Evolutionary conservation across 129 eudicot species (phyloP), one percentile per base, ranked within the genome.

Genomic region (Centaurea solstitialis): DNA sequence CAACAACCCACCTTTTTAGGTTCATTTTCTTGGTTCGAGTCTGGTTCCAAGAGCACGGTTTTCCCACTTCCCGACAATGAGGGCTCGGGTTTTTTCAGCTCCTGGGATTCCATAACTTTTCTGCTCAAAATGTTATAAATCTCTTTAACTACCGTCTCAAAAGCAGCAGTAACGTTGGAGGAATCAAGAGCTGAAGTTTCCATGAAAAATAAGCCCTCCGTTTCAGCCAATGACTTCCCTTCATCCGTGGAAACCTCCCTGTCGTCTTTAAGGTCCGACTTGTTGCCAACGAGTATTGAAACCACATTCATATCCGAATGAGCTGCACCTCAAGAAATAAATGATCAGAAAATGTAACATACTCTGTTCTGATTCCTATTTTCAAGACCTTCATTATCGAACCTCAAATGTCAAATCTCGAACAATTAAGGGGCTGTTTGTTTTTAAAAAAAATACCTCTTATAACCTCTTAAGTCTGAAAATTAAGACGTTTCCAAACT

Each of bases 291-390:
- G 15, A 93, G 89, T 85, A 93, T 93, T 0, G 94, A 86, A 50
- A 93, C 98, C 33, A 93, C 98, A 72, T 93, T 93, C 98, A 93
- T 93, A 91, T 93, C 98, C 6, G 98, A 93, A 74, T 93, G 90
- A 83, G 97, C 98, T 93, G 90, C 23, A n/a, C 22, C 80, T 84
- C 79, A 78, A 24, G 11, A 69, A 76, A n/a, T n/a, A n/a, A n/a
- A 62, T 23, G 61, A 21, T 57, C 9, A 57, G 23, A 57, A 57
- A 57, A 57, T 57, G 65, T 9, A 57, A 57, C 21, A 57, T 57
- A 17, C 22, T 57, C n/a, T 57, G 65, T 57, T 57, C 65, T 2
- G 2, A 57, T 57, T 57, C 65, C 1, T 57, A 57, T 57, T 57
- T 57, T 57, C 65, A 57, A n/a, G 7, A 57, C 22, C 65, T 57